Percentiles rank a stretch among this genome's conserved stretches.
These are phyloP conservation scores for Aspergillus panamensis DNA, from an alignment of 495 filamentous ascomycete species.

Conservation along the genomic window DNA sequence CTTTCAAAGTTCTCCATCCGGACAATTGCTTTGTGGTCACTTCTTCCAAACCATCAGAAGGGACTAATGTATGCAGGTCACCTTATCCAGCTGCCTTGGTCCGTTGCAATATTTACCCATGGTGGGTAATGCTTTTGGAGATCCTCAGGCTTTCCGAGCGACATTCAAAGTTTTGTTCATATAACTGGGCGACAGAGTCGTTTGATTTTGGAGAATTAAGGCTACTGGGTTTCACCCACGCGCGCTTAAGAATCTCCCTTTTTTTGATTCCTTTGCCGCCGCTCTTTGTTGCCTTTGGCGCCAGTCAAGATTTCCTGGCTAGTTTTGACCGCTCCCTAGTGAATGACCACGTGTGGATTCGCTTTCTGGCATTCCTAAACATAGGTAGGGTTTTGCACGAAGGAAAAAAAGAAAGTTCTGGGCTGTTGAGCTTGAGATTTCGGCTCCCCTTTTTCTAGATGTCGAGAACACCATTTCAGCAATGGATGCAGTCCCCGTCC, in stretches of 20 bases:
- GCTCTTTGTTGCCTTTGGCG: neutral
- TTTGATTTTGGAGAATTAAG: neutral
- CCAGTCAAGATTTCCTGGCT: neutral
- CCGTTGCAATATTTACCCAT: slow-evolving; percentile 9
- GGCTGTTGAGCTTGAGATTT: neutral
- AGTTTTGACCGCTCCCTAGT: neutral
- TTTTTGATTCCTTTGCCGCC: neutral
- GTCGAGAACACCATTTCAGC: slow-evolving; percentile 23
- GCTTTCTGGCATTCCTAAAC: neutral
- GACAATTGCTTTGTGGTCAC: slow-evolving; percentile 20
- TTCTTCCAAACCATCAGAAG: slow-evolving; percentile 2
- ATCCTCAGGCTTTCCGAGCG: neutral
- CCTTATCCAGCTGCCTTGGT: slow-evolving; percentile 11
- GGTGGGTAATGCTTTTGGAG: slow-evolving; percentile 8
- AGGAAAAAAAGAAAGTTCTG: slow-evolving; percentile 1
- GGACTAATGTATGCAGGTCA: slow-evolving; percentile 20
- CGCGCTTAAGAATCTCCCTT: neutral
- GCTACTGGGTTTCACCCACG: neutral
- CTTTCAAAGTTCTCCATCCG: slow-evolving; percentile 13
- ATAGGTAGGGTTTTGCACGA: neutral
- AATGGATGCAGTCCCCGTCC: slow-evolving; percentile 19
- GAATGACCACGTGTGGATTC: neutral
- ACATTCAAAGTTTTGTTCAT: neutral
- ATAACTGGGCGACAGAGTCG: neutral
- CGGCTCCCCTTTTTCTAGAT: slow-evolving; percentile 17